These are phyloP conservation scores for Rostrohypoxylon terebratum DNA, from an alignment of 495 filamentous ascomycete genomes.

Conservation along the genomic window DNA sequence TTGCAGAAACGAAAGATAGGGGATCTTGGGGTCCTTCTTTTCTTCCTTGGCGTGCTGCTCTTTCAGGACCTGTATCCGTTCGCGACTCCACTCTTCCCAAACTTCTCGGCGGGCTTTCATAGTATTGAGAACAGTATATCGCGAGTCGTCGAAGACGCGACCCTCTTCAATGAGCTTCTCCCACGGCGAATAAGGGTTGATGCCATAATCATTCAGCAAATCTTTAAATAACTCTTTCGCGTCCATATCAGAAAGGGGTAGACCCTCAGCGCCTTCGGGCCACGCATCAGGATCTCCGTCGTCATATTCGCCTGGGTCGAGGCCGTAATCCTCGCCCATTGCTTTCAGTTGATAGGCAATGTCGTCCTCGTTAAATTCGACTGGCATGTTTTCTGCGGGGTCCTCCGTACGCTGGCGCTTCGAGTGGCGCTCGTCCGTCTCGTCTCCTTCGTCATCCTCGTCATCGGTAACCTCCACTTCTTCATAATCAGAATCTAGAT, in stretches of 20 bases:
- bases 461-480: constrained; percentile 89
- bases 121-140: constrained; percentile 84
- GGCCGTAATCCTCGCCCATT: constrained; percentile 83
- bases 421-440: constrained; percentile 63
- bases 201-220: constrained; percentile 80
- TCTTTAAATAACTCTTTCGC: constrained; percentile 82
- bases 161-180: constrained; percentile 86
- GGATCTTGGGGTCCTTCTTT: constrained; percentile 85
- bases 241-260: constrained; percentile 74
- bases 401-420: constrained; percentile 78
- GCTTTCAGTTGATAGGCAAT: constrained; percentile 90
- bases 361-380: constrained; percentile 96
- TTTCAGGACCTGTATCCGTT: constrained; percentile 75
- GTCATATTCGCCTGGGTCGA: constrained; percentile 71
- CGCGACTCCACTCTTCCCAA: constrained; percentile 83
- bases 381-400: constrained; percentile 61
- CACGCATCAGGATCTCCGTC: constrained; percentile 71
- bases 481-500: constrained; percentile 76
- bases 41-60: constrained; percentile 79
- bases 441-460: constrained; percentile 56
- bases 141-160: constrained; percentile 83
- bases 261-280: constrained; percentile 77
- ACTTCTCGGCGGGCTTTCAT: constrained; percentile 84
- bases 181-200: constrained; percentile 93
- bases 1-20: constrained; percentile 85